Base-by-base conservation (phyloP, 805 yeast genomes). In the Candida taoyuanica region DNA sequence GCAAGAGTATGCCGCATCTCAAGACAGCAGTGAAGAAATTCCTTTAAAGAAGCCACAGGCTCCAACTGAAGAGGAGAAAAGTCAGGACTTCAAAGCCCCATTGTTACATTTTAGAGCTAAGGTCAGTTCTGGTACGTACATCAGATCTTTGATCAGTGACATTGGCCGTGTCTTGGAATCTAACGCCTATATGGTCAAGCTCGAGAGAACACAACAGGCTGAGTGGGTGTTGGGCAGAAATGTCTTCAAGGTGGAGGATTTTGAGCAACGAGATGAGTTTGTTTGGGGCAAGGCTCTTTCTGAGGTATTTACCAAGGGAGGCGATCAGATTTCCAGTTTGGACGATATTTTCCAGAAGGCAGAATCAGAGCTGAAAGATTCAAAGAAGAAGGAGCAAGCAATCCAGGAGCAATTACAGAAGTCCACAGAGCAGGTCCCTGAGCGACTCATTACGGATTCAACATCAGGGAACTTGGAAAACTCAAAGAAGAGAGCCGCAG, bases 81-180 rank as follows among this genome's bases (percentile, higher is more conserved):
- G 69, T 3, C 71, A 65, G 2, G 52, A 46, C 3, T 71, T 67
- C 41, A 68, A 73, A 44, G 78, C 86, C 3, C 93, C 94, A 2
- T 50, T 82, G 34, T 52, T 91, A 18, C 89, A 83, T 50, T 76
- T 93, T 48, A 73, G 71, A 13, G 76, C 94, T 4, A 72, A 75
- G 25, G 98, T 91, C 1, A 83, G 96, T 1, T 87, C 97, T 0
- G 99, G 99, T 2, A 93, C 98, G 0, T 93, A 93, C 53, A 88
- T 93, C 34, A 73, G 99, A 48, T 83, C 96, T 3, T 64, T 93
- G 37, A 71, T 93, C 34, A 86, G 95, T 61, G 99, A 93, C 54
- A 68, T 85, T 31, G 98, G 95, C 2, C 74, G 83, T 43, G 83
- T 91, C 0, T 64, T 89, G 55, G 80, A 82, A 14, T 77, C 89